A percentile compares a stretch with the other conserved stretches of the same genome.
These are phyloP conservation scores for Aspergillus sp. DNA, from an alignment of 2,329 filamentous ascomycete genomes.

Conservation along the genomic window DNA sequence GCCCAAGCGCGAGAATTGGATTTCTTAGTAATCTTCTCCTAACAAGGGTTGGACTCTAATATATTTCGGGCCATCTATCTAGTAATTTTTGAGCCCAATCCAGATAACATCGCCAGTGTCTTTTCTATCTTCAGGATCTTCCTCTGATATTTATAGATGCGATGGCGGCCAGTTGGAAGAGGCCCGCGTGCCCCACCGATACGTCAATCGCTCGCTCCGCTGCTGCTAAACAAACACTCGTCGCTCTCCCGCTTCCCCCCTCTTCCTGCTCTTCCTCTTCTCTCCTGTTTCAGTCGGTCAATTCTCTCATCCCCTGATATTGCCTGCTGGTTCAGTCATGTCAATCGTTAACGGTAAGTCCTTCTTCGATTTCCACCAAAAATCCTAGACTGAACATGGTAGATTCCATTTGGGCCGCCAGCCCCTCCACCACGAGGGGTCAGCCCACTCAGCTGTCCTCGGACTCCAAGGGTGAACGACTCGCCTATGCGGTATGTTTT, in stretches of 20 bases:
- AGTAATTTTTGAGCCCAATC: too few relatives aligned
- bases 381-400: constrained; percentile 6
- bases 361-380: not conserved
- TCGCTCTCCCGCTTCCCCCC: not conserved
- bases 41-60: too few relatives aligned
- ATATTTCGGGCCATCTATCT: too few relatives aligned
- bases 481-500: constrained; percentile 80
- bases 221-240: not conserved
- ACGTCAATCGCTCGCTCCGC: constrained; percentile 7
- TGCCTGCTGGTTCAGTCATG: constrained; percentile 31
- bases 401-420: constrained; percentile 79
- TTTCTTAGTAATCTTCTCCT: too few relatives aligned
- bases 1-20: too few relatives aligned
- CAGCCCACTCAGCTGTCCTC: constrained; percentile 85
- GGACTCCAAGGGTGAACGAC: constrained; percentile 84
- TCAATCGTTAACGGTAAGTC: constrained; percentile 45
- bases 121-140: too few relatives aligned
- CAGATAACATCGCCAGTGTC: too few relatives aligned
- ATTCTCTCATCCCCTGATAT: constrained; percentile 6
- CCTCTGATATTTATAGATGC: not conserved
- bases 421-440: constrained; percentile 78
- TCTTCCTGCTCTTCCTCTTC: not conserved
- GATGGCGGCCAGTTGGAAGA: not conserved
- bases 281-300: not conserved
- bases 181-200: constrained; percentile 1